These are phyloP conservation scores for Mariannaea sp. DNA, from an alignment of 2,329 filamentous ascomycete genomes.

Conservation along the genomic window DNA sequence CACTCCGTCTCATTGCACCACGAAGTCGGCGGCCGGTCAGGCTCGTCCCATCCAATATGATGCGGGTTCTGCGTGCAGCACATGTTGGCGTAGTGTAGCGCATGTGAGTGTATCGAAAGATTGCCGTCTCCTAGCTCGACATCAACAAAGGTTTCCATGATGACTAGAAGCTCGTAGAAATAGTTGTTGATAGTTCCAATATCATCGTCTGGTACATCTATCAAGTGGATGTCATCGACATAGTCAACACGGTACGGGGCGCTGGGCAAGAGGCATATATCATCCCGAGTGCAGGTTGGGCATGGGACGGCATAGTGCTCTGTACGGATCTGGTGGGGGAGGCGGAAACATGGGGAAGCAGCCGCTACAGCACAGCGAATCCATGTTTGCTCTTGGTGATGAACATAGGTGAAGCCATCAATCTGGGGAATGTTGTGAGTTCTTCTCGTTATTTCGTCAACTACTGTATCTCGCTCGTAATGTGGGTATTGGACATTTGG, in stretches of 20 bases:
- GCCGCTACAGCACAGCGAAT: conserved; percentile 23
- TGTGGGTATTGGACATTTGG: neutral
- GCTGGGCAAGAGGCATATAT: conserved; percentile 9
- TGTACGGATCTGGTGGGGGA: conserved; percentile 12
- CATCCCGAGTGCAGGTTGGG: conserved; percentile 20
- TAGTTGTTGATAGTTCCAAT: neutral
- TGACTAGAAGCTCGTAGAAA: neutral
- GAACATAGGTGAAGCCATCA: conserved; percentile 13
- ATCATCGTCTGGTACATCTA: neutral
- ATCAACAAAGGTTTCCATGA: neutral
- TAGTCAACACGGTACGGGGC: neutral
- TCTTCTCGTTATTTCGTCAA: neutral
- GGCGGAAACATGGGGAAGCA: neutral
- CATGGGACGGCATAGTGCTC: conserved; percentile 23
- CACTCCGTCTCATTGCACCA: conserved; percentile 1
- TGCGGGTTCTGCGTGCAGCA: conserved; percentile 8
- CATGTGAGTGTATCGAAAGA: neutral
- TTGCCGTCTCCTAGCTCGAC: neutral
- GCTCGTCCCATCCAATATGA: conserved; percentile 6
- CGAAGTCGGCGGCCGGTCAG: neutral
- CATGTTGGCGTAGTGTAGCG: neutral
- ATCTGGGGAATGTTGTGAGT: too few relatives aligned
- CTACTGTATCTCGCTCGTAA: neutral
- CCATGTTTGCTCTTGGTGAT: conserved; percentile 17
- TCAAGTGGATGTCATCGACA: neutral